Conservation (phyloP, 2,329 filamentous ascomycete species). For the Trichoderma aggressivum region DNA sequence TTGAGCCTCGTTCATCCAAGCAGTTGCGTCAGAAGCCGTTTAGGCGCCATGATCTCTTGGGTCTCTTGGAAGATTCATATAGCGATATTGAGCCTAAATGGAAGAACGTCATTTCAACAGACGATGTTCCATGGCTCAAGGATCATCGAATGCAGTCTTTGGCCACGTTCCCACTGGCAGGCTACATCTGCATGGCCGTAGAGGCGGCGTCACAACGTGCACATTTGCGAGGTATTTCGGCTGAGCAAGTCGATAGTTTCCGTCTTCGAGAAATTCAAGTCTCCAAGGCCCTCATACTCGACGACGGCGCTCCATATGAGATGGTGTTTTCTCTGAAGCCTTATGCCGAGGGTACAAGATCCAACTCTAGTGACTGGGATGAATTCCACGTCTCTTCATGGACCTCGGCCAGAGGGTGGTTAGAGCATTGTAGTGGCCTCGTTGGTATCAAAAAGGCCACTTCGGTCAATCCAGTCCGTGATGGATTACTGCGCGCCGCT, state of each 20-base stretch:
- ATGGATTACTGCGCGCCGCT: slow-evolving; percentile 17
- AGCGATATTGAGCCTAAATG: slow-evolving; percentile 46
- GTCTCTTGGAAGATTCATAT: slow-evolving; percentile 42
- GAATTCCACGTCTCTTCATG: slow-evolving; percentile 57
- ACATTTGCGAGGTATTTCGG: slow-evolving; percentile 23
- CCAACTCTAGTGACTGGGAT: slow-evolving; percentile 46
- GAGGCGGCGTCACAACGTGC: slow-evolving; percentile 43
- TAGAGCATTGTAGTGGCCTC: slow-evolving; percentile 56
- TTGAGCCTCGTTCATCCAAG: slow-evolving; percentile 43
- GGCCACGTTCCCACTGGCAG: slow-evolving; percentile 53
- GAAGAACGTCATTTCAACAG: slow-evolving; percentile 46
- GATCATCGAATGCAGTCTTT: slow-evolving; percentile 57
- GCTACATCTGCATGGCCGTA: slow-evolving; percentile 49
- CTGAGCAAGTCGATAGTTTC: slow-evolving; percentile 24
- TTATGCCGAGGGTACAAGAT: slow-evolving; percentile 29
- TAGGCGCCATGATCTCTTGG: slow-evolving; percentile 45
- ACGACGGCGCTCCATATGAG: slow-evolving; percentile 28
- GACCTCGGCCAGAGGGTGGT: slow-evolving; percentile 51
- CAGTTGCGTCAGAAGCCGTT: slow-evolving; percentile 41
- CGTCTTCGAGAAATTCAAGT: slow-evolving; percentile 28
- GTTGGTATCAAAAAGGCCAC: slow-evolving; percentile 37
- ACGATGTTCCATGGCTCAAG: slow-evolving; percentile 54
- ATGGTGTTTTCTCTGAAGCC: slow-evolving; percentile 25
- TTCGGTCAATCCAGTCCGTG: slow-evolving; percentile 24
- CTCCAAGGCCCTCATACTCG: slow-evolving; percentile 28